phyloP scores from a whole-genome alignment of 208 protist species.

The Naegleria lovaniensis region DNA sequence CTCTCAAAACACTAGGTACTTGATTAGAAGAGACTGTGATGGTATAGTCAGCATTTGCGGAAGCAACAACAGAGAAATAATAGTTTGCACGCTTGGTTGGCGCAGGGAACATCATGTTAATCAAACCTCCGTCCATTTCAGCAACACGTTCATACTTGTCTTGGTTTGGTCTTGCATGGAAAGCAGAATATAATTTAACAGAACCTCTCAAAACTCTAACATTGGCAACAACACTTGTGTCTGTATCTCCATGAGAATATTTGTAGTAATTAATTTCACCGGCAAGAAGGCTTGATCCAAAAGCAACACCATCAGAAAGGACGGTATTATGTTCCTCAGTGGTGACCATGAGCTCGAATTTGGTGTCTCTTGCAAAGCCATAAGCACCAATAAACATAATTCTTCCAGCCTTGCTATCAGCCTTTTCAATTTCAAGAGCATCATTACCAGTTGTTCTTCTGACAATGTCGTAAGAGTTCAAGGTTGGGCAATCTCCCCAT shows the following conservation, averaged over 20 bases:
- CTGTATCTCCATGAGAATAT: not conserved
- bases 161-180: not conserved
- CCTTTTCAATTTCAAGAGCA: not conserved
- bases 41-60: not conserved
- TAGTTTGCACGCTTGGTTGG: not conserved
- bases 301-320: not conserved
- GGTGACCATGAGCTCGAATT: not conserved
- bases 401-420: not conserved
- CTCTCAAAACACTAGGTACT: not conserved
- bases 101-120: not conserved
- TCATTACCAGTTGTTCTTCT: not conserved
- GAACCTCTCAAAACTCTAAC: not conserved
- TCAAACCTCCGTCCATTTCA: not conserved
- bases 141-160: not conserved
- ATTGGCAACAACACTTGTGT: not conserved
- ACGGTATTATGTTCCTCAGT: not conserved
- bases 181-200: not conserved
- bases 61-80: not conserved
- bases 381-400: not conserved
- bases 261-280: not conserved
- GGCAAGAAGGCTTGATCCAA: not conserved
- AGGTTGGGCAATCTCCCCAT: not conserved
- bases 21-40: not conserved
- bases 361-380: not conserved
- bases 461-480: not conserved